phyloP scores from a whole-genome alignment of 805 yeast genomes.

The Wickerhamomyces kurtzmanii region DNA sequence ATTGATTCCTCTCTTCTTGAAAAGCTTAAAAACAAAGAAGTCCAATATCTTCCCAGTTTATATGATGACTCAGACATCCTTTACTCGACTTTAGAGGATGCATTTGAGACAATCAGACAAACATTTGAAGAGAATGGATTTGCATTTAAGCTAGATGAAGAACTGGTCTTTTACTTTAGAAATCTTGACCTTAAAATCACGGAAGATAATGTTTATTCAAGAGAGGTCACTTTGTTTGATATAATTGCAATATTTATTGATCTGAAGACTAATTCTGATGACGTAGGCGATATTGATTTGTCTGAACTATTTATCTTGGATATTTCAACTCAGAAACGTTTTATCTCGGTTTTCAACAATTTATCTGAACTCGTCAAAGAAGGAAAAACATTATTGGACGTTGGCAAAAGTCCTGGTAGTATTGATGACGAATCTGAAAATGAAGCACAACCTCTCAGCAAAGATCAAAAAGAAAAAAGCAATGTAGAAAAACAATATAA shows the following conservation, averaged over 20 bases:
- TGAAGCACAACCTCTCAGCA: too few species aligned
- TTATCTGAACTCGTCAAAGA: too few species aligned
- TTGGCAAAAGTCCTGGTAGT: too few species aligned
- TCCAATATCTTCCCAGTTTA: conserved; percentile 7
- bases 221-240: conserved; percentile 10
- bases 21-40: conserved; percentile 5
- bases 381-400: too few species aligned
- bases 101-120: conserved; percentile 9
- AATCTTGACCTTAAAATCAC: conserved; percentile 8
- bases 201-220: conserved; percentile 10
- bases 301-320: too few species aligned
- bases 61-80: conserved; percentile 11
- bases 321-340: too few species aligned
- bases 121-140: conserved; percentile 8
- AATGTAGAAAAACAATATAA: too few species aligned
- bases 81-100: conserved; percentile 6
- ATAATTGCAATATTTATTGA: conserved; percentile 9
- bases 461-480: too few species aligned
- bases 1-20: conserved; percentile 2
- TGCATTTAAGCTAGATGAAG: conserved; percentile 12
- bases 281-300: too few species aligned
- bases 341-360: too few species aligned
- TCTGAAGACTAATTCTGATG: too few species aligned
- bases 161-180: conserved; percentile 9
- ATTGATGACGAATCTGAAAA: too few species aligned